These are phyloP conservation scores for Rhizopus sp. DNA, from an alignment of 371 early-diverging fungal genomes.

Conservation along the genomic window DNA sequence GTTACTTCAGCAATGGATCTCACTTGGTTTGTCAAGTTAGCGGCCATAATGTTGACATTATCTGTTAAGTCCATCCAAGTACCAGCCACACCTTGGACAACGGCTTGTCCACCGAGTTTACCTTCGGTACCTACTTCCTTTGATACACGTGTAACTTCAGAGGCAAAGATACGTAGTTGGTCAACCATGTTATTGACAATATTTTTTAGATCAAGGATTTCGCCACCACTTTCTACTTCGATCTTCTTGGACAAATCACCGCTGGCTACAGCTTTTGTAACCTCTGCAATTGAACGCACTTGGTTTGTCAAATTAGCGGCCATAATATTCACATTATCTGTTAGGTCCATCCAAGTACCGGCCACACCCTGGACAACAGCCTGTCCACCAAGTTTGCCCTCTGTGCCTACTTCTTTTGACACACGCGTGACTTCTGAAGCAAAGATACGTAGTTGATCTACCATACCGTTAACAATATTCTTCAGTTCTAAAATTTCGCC, in stretches of 20 bases:
- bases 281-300: slow-evolving; percentile 50
- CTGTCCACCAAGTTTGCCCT: slow-evolving; percentile 55
- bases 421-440: slow-evolving; percentile 55
- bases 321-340: slow-evolving; percentile 51
- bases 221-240: slow-evolving; percentile 35
- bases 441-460: slow-evolving; percentile 44
- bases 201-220: slow-evolving; percentile 35
- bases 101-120: slow-evolving; percentile 45
- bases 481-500: slow-evolving; percentile 39
- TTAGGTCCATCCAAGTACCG: slow-evolving; percentile 51
- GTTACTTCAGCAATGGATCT: slow-evolving; percentile 32
- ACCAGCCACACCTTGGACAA: slow-evolving; percentile 39
- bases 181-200: slow-evolving; percentile 41
- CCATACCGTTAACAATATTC: slow-evolving; percentile 36
- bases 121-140: slow-evolving; percentile 40
- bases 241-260: slow-evolving; percentile 38
- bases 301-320: slow-evolving; percentile 58
- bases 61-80: slow-evolving; percentile 44
- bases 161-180: slow-evolving; percentile 36
- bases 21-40: slow-evolving; percentile 31
- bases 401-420: slow-evolving; percentile 41
- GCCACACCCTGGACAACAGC: slow-evolving; percentile 40
- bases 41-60: slow-evolving; percentile 42
- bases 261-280: slow-evolving; percentile 29
- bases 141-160: slow-evolving; percentile 50